Evolutionary conservation across 129 eudicot genomes (phyloP), one percentile per base, ranked within the genome.

Genomic region (Calendula officinalis): DNA sequence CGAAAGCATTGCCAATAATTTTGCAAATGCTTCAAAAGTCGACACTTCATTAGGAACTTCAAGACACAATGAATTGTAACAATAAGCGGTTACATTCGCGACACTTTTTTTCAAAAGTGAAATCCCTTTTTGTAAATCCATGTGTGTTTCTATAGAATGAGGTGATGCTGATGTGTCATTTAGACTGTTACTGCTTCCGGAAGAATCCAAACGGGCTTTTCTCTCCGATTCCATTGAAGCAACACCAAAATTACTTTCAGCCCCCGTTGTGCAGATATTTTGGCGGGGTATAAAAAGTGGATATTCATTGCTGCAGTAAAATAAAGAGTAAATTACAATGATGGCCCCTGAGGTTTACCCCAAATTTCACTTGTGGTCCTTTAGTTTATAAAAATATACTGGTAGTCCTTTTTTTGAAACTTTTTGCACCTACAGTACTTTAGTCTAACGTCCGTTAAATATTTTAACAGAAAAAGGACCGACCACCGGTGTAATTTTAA

Each of bases 31-130:
- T 82, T 88, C 99, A 71, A 94, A 94, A n/a, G 99, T 94, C 10
- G 96, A 88, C 43, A 91, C 82, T 16, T 88, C 96, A 6, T 80
- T 51, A 63, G 96, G 95, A 71, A 94, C 91, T 66, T 88, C 99
- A 9, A 94, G 67, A 65, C 81, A 80, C 41, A 94, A 72, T 7
- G 97, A 83, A 74, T 86, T 85, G 74, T 94, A 84, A 74, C 97
- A 94, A 72, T 89, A 94, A 3, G 97, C 97, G 3, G 99, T 94
- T 51, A 89, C 72, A 69, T 89, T 86, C 42, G 99, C 97, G 60
- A 94, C 99, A 72, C 97, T 94, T 70, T 94, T 94, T 82, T 94
- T 94, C 15, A 94, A 83, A 70, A 94, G 99, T 57, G 97, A 83
- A 44, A 94, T 94, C 59, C 99, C 99, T 78, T 86, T 94, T 77